Conservation (phyloP, 306 rosid species). For the Astragalus glycyphyllos region DNA sequence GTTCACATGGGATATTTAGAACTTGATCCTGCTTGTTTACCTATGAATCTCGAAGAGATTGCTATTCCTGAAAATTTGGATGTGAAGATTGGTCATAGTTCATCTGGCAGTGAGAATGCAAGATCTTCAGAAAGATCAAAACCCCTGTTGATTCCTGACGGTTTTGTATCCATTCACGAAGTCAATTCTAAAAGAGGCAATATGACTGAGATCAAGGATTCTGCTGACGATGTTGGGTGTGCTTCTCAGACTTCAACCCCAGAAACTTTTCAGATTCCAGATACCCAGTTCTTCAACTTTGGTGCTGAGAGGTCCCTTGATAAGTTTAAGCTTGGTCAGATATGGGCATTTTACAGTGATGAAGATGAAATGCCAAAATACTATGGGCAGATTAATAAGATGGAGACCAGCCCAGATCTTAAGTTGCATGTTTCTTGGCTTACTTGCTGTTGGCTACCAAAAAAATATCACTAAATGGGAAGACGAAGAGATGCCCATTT, state of each 20-base stretch:
- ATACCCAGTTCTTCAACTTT: conserved; percentile 74
- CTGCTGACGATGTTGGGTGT: conserved; percentile 17
- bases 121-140: conserved; percentile 43
- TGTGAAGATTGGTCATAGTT: conserved; percentile 31
- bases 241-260: conserved; percentile 39
- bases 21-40: conserved; percentile 84
- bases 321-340: conserved; percentile 71
- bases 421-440: conserved; percentile 71
- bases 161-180: conserved; percentile 40
- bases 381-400: conserved; percentile 64
- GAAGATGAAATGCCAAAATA: conserved; percentile 92
- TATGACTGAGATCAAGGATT: conserved; percentile 36
- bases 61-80: conserved; percentile 38
- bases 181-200: conserved; percentile 37
- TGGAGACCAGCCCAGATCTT: conserved; percentile 46
- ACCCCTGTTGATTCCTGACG: conserved; percentile 45
- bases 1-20: conserved; percentile 74
- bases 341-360: conserved; percentile 92
- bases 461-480: conserved; percentile 53
- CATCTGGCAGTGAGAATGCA: conserved; percentile 28
- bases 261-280: conserved; percentile 62
- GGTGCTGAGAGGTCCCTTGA: conserved; percentile 60
- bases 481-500: conserved; percentile 59
- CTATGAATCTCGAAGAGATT: conserved; percentile 49
- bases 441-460: conserved; percentile 54